Percentiles rank a stretch among this genome's conserved stretches.
These are phyloP conservation scores for Astragalus glycyphyllos DNA, from an alignment of 306 rosid species.

Conservation along the genomic window DNA sequence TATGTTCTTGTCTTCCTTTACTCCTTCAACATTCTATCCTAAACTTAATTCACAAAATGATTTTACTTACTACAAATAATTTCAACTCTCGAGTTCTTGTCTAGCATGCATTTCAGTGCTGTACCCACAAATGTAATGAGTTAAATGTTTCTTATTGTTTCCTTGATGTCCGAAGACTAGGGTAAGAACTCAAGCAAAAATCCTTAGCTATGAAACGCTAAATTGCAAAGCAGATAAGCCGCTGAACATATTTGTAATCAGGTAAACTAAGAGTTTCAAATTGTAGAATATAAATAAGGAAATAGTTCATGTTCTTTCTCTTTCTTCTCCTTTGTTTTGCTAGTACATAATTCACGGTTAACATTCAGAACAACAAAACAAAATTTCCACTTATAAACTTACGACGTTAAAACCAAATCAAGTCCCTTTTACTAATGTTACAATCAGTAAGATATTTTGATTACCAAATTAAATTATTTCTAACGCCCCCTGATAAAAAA, in stretches of 20 bases:
- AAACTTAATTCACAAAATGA: too few species aligned
- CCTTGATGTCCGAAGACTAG: not conserved
- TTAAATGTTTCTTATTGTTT: not conserved
- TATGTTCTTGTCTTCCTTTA: too few species aligned
- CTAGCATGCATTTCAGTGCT: too few species aligned
- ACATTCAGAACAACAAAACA: not conserved
- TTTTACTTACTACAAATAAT: too few species aligned
- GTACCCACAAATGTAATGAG: not conserved
- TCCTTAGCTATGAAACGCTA: not conserved
- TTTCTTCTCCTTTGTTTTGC: not conserved
- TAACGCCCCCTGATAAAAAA: too few species aligned
- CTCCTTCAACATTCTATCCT: too few species aligned
- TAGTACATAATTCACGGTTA: too few species aligned
- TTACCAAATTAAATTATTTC: too few species aligned
- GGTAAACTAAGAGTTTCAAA: slow-evolving; percentile 16
- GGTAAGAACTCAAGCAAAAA: not conserved
- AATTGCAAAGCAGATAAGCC: not conserved
- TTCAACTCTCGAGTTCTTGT: too few species aligned
- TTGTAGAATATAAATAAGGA: not conserved
- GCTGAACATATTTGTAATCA: not conserved
- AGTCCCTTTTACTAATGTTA: not conserved
- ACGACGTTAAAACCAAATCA: slow-evolving; percentile 1
- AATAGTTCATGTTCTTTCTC: not conserved
- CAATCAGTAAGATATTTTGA: too few species aligned
- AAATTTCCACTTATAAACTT: not conserved